Evolutionary conservation across 495 filamentous ascomycete genomes (phyloP).

Genomic region (Penicillium subrubescens): DNA sequence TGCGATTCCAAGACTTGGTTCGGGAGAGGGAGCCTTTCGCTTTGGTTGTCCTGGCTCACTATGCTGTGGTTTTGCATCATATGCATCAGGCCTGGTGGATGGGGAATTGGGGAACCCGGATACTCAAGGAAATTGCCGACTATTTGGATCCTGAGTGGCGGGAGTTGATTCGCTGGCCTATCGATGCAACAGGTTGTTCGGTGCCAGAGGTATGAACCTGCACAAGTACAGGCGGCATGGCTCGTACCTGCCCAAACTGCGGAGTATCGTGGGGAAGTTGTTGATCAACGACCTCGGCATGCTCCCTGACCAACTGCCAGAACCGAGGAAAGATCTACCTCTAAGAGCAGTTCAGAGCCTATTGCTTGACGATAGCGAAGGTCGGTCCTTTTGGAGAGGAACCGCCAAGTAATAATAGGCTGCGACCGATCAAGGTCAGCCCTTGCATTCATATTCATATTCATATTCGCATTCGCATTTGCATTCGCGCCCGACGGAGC

Average conservation of each 20-base stretch:
- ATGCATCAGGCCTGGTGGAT: constrained; percentile 56
- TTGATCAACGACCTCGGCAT: background rate
- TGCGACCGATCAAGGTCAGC: background rate
- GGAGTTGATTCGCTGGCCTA: constrained; percentile 40
- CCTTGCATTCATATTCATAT: background rate
- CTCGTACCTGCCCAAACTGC: too few species aligned
- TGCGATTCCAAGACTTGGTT: constrained; percentile 53
- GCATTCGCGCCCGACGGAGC: constrained; percentile 3
- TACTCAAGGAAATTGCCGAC: constrained; percentile 38
- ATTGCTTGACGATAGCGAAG: background rate
- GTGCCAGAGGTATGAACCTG: constrained; percentile 20
- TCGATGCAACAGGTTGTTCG: constrained; percentile 44
- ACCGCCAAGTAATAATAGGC: background rate
- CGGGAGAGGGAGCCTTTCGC: constrained; percentile 55
- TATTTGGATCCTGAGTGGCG: constrained; percentile 35
- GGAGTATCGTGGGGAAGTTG: too few species aligned
- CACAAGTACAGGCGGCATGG: too few species aligned
- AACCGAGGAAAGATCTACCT: background rate
- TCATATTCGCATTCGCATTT: constrained; percentile 1
- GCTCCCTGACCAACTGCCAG: background rate
- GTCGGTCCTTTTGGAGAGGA: background rate
- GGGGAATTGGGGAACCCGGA: constrained; percentile 43
- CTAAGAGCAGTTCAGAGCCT: background rate
- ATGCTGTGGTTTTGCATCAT: constrained; percentile 50
- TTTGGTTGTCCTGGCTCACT: constrained; percentile 54